phyloP scores from a whole-genome alignment of 768 basidiomycete species.

The Baorangia bicolor region DNA sequence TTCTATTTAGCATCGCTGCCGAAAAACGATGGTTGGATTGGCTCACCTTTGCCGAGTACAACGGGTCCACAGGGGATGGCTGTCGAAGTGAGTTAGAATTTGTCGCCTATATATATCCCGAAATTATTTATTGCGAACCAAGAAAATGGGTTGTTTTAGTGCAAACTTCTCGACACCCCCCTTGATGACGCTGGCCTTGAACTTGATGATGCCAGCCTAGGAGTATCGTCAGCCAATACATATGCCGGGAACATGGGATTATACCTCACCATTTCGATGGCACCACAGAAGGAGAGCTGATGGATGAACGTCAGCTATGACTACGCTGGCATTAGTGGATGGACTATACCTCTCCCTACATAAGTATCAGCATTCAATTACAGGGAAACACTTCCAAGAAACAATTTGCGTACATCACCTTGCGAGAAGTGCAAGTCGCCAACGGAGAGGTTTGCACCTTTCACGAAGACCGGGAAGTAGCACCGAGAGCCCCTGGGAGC shows the following conservation, averaged over 20 bases:
- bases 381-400: not conserved
- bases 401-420: conserved; percentile 51
- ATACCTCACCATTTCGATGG: conserved; percentile 66
- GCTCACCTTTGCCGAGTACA: conserved; percentile 64
- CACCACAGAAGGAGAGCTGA: conserved; percentile 72
- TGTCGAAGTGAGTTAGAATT: conserved; percentile 22
- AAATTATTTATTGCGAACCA: conserved; percentile 39
- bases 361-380: conserved; percentile 8
- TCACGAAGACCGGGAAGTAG: conserved; percentile 76
- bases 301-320: not conserved
- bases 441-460: conserved; percentile 74
- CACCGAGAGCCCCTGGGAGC: conserved; percentile 57
- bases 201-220: conserved; percentile 69
- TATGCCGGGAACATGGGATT: not conserved
- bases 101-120: not conserved
- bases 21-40: not conserved
- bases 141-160: conserved; percentile 71
- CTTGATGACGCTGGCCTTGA: conserved; percentile 71
- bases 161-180: conserved; percentile 73
- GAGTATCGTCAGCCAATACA: not conserved
- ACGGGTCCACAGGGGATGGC: conserved; percentile 74
- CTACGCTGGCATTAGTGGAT: not conserved
- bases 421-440: conserved; percentile 82
- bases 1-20: not conserved
- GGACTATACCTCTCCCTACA: conserved; percentile 53